phyloP scores from a whole-genome alignment of 805 yeast species.

The Sporopachydermia quercuum region DNA sequence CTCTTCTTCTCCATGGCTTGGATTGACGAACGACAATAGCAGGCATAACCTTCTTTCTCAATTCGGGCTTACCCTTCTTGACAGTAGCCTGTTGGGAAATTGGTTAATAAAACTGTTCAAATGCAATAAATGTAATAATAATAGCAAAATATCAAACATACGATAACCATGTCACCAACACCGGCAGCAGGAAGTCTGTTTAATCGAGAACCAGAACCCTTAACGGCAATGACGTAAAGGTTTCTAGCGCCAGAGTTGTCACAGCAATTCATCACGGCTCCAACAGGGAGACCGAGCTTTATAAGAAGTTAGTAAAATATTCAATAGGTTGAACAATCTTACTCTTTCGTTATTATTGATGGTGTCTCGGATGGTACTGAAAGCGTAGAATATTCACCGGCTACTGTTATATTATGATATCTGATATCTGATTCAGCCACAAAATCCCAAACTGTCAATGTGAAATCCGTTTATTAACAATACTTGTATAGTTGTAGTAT shows the following conservation, averaged over 20 bases:
- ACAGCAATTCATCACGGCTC: slow-evolving; percentile 99
- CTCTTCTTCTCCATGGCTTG: slow-evolving; percentile 99
- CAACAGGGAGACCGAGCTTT: slow-evolving; percentile 99
- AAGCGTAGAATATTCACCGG: slow-evolving; percentile 1
- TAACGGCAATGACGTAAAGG: slow-evolving; percentile 96
- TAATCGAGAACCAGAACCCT: slow-evolving; percentile 98
- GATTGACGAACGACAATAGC: slow-evolving; percentile 99
- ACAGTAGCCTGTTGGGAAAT: slow-evolving; percentile 55
- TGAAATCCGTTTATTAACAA: no score
- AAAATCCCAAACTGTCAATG: slow-evolving; percentile 7
- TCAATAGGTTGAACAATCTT: not conserved
- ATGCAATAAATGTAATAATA: not conserved
- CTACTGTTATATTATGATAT: not conserved
- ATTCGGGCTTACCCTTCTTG: slow-evolving; percentile 99
- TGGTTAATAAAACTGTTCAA: slow-evolving; percentile 9
- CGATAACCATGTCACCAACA: slow-evolving; percentile 99
- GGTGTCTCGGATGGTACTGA: not conserved
- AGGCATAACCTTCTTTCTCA: slow-evolving; percentile 99
- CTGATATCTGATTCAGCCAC: not conserved
- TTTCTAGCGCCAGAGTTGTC: slow-evolving; percentile 99
- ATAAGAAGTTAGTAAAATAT: slow-evolving; percentile 11
- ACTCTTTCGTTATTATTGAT: not conserved
- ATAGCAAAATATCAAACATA: slow-evolving; percentile 5
- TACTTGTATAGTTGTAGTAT: no score
- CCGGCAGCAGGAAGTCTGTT: slow-evolving; percentile 99